A percentile compares a stretch with the other conserved stretches of the same genome.
phyloP scores from a whole-genome alignment of 1,284 basidiomycete genomes.

The Ceratobasidium sp. region DNA sequence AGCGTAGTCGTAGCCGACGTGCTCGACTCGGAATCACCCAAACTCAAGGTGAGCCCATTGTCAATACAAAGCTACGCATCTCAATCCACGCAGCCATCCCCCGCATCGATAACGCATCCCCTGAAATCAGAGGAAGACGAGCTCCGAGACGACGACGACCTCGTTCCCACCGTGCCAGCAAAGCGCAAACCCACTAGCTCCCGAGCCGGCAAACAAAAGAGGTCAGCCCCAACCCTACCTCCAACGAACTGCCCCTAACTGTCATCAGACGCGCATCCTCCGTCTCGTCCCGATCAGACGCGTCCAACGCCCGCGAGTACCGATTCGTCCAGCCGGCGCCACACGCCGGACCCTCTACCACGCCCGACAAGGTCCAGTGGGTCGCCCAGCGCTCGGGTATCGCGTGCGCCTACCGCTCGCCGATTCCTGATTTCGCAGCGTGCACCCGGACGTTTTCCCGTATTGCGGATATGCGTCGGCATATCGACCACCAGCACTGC shows the following conservation, averaged over 20 bases:
- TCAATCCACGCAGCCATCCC: background rate
- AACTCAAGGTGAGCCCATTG: background rate
- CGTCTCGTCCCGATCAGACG: conserved; percentile 10
- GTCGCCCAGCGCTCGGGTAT: conserved; percentile 4
- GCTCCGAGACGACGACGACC: conserved; percentile 24
- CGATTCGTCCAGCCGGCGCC: background rate
- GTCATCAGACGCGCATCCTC: conserved; percentile 25
- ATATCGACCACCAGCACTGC: conserved; percentile 27
- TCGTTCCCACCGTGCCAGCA: background rate
- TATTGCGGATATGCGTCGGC: conserved; percentile 30
- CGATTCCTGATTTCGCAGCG: conserved; percentile 8
- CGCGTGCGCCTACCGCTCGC: conserved; percentile 10
- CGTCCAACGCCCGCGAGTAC: conserved; percentile 10
- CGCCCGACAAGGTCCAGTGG: conserved; percentile 3
- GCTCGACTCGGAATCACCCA: conserved; percentile 5
- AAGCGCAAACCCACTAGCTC: conserved; percentile 22
- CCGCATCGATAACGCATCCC: background rate
- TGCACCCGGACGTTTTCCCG: conserved; percentile 29
- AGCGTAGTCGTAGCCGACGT: conserved; percentile 13
- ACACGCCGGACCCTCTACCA: too few relatives aligned
- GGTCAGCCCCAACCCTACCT: background rate
- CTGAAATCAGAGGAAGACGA: conserved; percentile 9
- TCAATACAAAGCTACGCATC: background rate
- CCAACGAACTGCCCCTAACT: background rate
- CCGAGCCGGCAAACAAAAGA: conserved; percentile 7